These are phyloP conservation scores for Anisodus acutangulus DNA, from an alignment of 257 asterid genomes.

Conservation along the genomic window DNA sequence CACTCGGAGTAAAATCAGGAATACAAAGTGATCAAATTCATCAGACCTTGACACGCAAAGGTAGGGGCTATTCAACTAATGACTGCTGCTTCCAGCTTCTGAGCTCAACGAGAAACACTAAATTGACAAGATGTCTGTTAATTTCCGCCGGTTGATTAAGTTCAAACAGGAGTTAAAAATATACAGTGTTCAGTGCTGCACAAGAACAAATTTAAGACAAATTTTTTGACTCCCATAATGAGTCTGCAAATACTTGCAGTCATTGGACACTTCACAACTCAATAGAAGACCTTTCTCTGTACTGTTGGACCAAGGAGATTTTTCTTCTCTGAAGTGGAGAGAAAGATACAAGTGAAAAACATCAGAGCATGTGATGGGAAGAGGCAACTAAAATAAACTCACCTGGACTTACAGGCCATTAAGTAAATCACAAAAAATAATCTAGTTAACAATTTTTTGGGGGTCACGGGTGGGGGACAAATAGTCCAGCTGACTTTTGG, in stretches of 20 bases:
- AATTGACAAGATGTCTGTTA: background rate
- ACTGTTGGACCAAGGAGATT: background rate
- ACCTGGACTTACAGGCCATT: background rate
- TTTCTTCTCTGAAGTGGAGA: background rate
- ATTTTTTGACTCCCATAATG: background rate
- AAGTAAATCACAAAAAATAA: background rate
- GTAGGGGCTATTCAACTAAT: background rate
- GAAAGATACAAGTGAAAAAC: background rate
- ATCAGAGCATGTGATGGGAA: background rate
- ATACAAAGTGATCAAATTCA: slow-evolving; percentile 18
- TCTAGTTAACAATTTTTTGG: too few species aligned
- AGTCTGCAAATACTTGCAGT: background rate
- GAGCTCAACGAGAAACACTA: background rate
- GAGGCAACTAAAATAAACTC: background rate
- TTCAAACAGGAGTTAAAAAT: background rate
- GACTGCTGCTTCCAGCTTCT: slow-evolving; percentile 14
- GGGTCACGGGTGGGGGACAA: too few species aligned
- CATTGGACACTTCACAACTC: background rate
- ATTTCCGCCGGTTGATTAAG: background rate
- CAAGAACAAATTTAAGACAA: background rate
- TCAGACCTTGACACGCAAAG: background rate
- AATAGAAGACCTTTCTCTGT: background rate
- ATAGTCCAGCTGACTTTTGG: too few species aligned
- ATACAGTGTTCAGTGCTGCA: background rate
- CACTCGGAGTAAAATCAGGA: background rate